Conservation (phyloP, 352 stramenopile species). For the Pythium myriotylum region DNA sequence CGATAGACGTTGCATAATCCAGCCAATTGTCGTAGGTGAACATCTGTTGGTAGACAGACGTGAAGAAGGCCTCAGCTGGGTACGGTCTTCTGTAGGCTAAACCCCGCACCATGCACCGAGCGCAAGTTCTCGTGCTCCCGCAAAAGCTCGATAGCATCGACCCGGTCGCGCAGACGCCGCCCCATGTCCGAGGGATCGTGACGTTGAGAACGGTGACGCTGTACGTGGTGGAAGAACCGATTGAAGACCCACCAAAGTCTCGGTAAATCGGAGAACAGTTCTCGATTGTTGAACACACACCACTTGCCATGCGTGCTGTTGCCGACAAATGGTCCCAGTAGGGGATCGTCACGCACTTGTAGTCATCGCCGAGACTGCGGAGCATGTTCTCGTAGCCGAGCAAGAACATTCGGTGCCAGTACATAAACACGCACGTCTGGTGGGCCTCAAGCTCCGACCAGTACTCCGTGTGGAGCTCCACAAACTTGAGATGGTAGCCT, state of each 20-base stretch:
- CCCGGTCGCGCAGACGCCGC: constrained; percentile 10
- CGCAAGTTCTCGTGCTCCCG: constrained; percentile 23
- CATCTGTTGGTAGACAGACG: constrained; percentile 29
- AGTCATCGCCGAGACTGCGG: constrained; percentile 27
- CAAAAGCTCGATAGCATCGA: constrained; percentile 19
- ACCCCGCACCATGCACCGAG: constrained; percentile 20
- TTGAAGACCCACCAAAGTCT: constrained; percentile 25
- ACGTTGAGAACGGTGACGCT: constrained; percentile 1
- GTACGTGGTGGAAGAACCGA: background rate
- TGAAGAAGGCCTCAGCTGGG: constrained; percentile 18
- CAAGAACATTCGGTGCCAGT: constrained; percentile 36
- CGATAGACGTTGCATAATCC: constrained; percentile 10
- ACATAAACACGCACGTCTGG: constrained; percentile 31
- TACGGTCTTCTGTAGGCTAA: background rate
- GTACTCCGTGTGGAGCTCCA: constrained; percentile 33
- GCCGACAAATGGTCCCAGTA: constrained; percentile 34
- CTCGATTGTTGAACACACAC: constrained; percentile 22
- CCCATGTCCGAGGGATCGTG: background rate
- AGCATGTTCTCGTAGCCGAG: constrained; percentile 45
- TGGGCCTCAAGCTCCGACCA: constrained; percentile 28
- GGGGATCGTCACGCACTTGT: constrained; percentile 30
- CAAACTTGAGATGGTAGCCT: constrained; percentile 35
- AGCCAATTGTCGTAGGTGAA: constrained; percentile 19
- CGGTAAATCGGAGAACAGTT: constrained; percentile 29
- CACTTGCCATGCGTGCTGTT: background rate